Base-by-base conservation (phyloP, 805 yeast species). In the Suhomyces sp. region DNA sequence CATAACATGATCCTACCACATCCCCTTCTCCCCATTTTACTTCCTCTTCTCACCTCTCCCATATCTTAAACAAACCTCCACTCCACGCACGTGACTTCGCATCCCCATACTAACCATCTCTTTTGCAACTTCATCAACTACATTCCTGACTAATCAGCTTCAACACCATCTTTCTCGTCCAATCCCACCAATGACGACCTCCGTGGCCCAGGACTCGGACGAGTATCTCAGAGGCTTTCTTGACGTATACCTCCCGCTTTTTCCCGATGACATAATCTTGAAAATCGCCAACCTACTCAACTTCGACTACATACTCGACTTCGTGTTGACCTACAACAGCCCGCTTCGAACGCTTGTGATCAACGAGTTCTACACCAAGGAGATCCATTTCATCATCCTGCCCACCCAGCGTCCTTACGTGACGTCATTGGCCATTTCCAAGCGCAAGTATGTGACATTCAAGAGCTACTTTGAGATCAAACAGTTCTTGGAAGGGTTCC, bases 301-400 rank as follows among this genome's bases (percentile, higher is more conserved):
- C 6, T 35, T 40, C 5, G 53, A 47, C 11, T 46, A 53, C 38
- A 31, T 57, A 8, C 36, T 42, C 12, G 63, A 60, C 16, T 48
- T 58, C 31, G 43, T 60, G 16, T 40, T 60, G 18, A 39, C 39
- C 26, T 38, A 47, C 32, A 39, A 36, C 26, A 25, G 19, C 12
- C 22, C 14, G 13, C 38, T 62, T 4, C 48, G 65, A 27, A 31
- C 35, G 3, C 31, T 54, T 16, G 45, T 65, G 19, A 44, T 58
- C 11, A 48, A 53, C 4, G 47, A 48, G 12, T 60, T 48, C 43
- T 65, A 50, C 45, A 22, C 45, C 32, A 50, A 51, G 28, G 69
- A 65, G 25, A 17, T 65, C 6, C 69, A 63, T 35, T 55, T 64
- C 18, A 44, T 60, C 2, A 42, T 65, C 8, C 46, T 60, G 7